Evolutionary conservation across 306 rosid species (phyloP).

Genomic region (Hippophae rhamnoides): DNA sequence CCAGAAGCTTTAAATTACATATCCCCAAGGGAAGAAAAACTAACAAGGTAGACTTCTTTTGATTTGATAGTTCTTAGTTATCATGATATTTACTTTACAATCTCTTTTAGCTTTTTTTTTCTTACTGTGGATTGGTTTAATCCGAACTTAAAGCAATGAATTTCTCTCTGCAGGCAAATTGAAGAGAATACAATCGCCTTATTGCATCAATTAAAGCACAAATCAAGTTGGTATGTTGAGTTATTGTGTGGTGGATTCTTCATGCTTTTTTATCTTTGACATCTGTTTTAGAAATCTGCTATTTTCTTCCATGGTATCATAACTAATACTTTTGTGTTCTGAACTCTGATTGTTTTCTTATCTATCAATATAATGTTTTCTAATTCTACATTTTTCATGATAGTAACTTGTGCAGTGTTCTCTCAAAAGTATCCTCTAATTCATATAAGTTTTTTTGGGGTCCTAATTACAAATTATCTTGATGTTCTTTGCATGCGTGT

Average conservation of each 20-base stretch:
- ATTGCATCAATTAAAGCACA: constrained; percentile 89
- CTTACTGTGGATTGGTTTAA: not conserved
- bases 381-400: too few species aligned
- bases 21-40: constrained; percentile 60
- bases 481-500: constrained; percentile 43
- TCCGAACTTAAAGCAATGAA: constrained; percentile 12
- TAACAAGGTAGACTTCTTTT: constrained; percentile 42
- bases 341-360: too few species aligned
- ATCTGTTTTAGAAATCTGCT: not conserved
- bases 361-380: too few species aligned
- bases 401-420: too few species aligned
- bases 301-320: not conserved
- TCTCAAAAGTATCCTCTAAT: too few species aligned
- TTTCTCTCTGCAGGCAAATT: constrained; percentile 50
- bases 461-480: constrained; percentile 2
- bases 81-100: not conserved
- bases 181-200: constrained; percentile 69
- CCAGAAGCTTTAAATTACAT: constrained; percentile 72
- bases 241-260: constrained; percentile 1
- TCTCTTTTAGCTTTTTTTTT: not conserved
- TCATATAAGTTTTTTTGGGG: not conserved
- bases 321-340: too few species aligned
- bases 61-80: not conserved
- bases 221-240: constrained; percentile 67
- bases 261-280: not conserved